Evolutionary conservation across 805 yeast genomes (phyloP).

Genomic region (Scheffersomyces amazonensis): DNA sequence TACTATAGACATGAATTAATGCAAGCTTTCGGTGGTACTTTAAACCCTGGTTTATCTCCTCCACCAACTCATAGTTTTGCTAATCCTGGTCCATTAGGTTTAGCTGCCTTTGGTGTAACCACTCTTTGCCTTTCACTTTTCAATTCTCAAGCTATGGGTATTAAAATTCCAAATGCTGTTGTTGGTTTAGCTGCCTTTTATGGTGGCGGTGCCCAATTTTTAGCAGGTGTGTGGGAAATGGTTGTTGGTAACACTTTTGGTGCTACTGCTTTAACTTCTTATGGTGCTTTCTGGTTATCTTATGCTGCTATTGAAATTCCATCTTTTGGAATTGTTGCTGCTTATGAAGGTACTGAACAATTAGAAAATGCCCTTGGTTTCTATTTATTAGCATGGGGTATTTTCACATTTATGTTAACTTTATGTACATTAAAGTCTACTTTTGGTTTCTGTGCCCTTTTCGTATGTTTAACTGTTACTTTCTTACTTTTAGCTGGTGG

Average conservation of each 20-base stretch:
- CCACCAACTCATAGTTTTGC: conserved; percentile 58
- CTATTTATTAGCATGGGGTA: conserved; percentile 37
- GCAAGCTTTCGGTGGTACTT: conserved; percentile 38
- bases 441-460: conserved; percentile 31
- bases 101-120: conserved; percentile 60
- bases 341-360: conserved; percentile 24
- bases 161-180: conserved; percentile 50
- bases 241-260: conserved; percentile 66
- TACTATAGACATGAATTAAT: conserved; percentile 38
- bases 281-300: conserved; percentile 39
- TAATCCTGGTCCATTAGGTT: conserved; percentile 68
- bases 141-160: conserved; percentile 58
- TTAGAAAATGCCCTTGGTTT: conserved; percentile 31
- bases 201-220: conserved; percentile 60
- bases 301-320: conserved; percentile 28
- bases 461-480: conserved; percentile 27
- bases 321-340: conserved; percentile 30
- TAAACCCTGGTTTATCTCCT: conserved; percentile 33
- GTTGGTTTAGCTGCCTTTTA: conserved; percentile 61
- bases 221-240: conserved; percentile 70
- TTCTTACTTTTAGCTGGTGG: conserved; percentile 36
- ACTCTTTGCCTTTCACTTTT: conserved; percentile 59
- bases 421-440: conserved; percentile 38
- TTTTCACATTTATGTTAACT: conserved; percentile 37
- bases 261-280: conserved; percentile 62